A percentile compares a stretch with the other conserved stretches of the same genome.
Conservation (phyloP, 768 basidiomycete genomes). For the Mycena vulgaris region DNA sequence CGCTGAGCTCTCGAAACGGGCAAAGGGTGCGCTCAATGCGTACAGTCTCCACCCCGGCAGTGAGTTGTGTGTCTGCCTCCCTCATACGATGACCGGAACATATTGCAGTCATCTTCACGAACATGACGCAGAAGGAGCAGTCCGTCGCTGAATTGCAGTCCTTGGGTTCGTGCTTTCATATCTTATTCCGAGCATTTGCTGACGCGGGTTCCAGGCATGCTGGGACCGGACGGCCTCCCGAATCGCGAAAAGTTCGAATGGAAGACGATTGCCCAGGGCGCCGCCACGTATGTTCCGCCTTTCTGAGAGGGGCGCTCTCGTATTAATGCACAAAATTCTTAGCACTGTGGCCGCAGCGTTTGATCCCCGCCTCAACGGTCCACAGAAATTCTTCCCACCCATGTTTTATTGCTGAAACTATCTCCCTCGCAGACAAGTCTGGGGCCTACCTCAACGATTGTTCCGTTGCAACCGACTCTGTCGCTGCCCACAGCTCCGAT, state of each 20-base stretch:
- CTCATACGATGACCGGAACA: not conserved
- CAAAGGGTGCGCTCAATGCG: not conserved
- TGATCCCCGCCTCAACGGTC: slow-evolving; percentile 18
- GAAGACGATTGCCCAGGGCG: slow-evolving; percentile 16
- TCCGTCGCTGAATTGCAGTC: slow-evolving; percentile 12
- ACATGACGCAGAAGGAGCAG: slow-evolving; percentile 9
- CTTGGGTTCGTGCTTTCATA: not conserved
- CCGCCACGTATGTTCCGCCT: slow-evolving; percentile 5
- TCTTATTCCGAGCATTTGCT: not conserved
- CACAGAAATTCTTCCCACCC: not conserved
- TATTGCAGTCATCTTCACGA: slow-evolving; percentile 25
- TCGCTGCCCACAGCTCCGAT: slow-evolving; percentile 16
- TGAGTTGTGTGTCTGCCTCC: too few relatives aligned
- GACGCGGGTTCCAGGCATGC: not conserved
- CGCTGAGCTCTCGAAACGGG: slow-evolving; percentile 1
- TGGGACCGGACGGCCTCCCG: not conserved
- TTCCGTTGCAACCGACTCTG: slow-evolving; percentile 1
- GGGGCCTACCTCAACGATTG: slow-evolving; percentile 18
- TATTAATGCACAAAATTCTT: not conserved
- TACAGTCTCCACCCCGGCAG: slow-evolving; percentile 21
- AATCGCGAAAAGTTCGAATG: not conserved
- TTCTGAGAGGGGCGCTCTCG: not conserved
- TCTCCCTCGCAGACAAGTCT: not conserved
- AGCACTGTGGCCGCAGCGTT: slow-evolving; percentile 18
- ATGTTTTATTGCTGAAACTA: not conserved